These are phyloP conservation scores for Yamadazyma dushanensis DNA, from an alignment of 1,139 yeast species.

Conservation along the genomic window DNA sequence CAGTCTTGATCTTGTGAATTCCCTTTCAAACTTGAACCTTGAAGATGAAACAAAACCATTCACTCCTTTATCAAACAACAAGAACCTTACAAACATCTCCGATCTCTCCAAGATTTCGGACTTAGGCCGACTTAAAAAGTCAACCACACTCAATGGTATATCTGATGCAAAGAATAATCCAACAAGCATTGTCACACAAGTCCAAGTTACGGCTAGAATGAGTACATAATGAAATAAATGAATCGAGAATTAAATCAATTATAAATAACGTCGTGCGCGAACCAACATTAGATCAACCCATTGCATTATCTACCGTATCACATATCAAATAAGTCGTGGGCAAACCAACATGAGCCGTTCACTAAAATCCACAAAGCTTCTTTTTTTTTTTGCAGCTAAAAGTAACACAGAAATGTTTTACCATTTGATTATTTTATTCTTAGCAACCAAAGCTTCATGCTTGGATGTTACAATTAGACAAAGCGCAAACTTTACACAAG, in stretches of 20 bases:
- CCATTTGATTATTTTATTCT: not conserved
- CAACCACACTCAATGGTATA: slow-evolving; percentile 33
- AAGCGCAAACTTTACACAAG: slow-evolving; percentile 5
- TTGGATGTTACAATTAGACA: slow-evolving; percentile 7
- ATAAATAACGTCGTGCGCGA: slow-evolving; percentile 3
- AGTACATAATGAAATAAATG: slow-evolving; percentile 25
- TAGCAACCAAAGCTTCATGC: not conserved
- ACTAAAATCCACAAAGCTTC: not conserved
- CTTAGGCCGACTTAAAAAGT: slow-evolving; percentile 21
- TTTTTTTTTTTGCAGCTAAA: slow-evolving; percentile 6
- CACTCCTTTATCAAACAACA: slow-evolving; percentile 31
- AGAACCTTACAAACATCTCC: slow-evolving; percentile 25
- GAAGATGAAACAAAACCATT: slow-evolving; percentile 18
- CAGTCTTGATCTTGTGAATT: slow-evolving; percentile 13
- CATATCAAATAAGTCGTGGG: no score
- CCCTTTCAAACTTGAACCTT: slow-evolving; percentile 15
- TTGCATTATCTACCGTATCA: no score
- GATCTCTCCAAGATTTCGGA: slow-evolving; percentile 10
- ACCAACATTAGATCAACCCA: no score
- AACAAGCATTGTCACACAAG: slow-evolving; percentile 45
- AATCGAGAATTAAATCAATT: no score
- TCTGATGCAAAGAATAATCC: slow-evolving; percentile 37
- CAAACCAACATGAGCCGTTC: no score
- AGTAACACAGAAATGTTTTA: not conserved
- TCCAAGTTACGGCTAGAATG: slow-evolving; percentile 49